phyloP scores from a whole-genome alignment of 1,139 yeast species.

The Magnusiomyces paraingens region DNA sequence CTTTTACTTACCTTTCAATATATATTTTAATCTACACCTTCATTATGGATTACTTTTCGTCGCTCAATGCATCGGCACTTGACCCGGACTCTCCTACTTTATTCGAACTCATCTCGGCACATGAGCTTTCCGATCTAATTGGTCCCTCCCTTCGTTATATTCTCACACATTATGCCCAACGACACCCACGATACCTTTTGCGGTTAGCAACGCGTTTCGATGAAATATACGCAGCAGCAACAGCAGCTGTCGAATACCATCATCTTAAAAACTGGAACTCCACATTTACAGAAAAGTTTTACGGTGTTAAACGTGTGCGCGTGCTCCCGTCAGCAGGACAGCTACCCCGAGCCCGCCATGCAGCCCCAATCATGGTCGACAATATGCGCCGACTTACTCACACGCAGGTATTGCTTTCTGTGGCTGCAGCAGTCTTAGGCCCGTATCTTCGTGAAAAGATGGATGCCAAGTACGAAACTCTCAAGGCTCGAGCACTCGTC shows the following conservation, averaged over 20 bases:
- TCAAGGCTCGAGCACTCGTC: conserved; percentile 54
- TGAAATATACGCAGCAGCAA: conserved; percentile 56
- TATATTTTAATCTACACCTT: too few relatives aligned
- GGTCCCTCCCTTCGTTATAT: conserved; percentile 81
- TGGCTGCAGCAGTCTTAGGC: conserved; percentile 57
- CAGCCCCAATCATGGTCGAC: conserved; percentile 47
- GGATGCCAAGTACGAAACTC: conserved; percentile 56
- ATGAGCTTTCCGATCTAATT: conserved; percentile 67
- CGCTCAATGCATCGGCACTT: conserved; percentile 66
- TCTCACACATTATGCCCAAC: conserved; percentile 72
- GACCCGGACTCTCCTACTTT: conserved; percentile 75
- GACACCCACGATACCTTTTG: conserved; percentile 65
- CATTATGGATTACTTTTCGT: conserved; percentile 73
- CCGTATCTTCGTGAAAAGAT: conserved; percentile 68
- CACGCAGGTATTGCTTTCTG: conserved; percentile 51
- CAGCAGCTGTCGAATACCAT: conserved; percentile 69
- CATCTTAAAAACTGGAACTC: conserved; percentile 74
- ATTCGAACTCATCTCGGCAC: conserved; percentile 75
- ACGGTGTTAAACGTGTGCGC: conserved; percentile 69
- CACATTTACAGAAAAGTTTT: conserved; percentile 85
- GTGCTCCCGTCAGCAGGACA: conserved; percentile 23
- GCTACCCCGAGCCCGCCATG: conserved; percentile 21
- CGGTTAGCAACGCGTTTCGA: conserved; percentile 65
- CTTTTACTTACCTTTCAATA: not conserved
- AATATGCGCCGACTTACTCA: conserved; percentile 48